phyloP scores from a whole-genome alignment of 306 rosid species.

The Carpinus fangiana region DNA sequence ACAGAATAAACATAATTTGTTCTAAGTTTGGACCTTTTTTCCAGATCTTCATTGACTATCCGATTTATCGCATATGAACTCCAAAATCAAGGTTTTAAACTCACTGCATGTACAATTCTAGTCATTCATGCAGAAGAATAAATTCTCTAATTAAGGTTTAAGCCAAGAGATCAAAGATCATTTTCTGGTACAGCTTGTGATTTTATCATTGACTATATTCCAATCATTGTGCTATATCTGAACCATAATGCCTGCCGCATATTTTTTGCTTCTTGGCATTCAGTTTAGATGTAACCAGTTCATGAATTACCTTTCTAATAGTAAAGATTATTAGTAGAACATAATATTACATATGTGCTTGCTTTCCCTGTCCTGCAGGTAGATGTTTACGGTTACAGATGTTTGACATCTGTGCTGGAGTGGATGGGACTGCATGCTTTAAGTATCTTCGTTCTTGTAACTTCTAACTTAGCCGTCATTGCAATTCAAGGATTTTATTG shows the following conservation, averaged over 20 bases:
- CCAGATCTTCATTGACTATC: background rate
- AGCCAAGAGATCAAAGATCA: background rate
- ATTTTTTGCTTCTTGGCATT: background rate
- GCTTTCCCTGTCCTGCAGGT: conserved; percentile 49
- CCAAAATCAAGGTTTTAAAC: background rate
- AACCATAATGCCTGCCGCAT: background rate
- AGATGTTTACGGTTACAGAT: conserved; percentile 59
- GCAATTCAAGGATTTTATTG: conserved; percentile 80
- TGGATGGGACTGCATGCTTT: conserved; percentile 93
- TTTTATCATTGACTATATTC: background rate
- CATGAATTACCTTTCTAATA: background rate
- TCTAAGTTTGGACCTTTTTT: background rate
- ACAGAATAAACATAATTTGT: background rate
- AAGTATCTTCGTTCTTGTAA: conserved; percentile 62
- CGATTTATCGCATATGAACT: background rate
- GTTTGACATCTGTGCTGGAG: conserved; percentile 58
- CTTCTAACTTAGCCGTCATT: conserved; percentile 72
- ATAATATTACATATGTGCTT: conserved; percentile 12
- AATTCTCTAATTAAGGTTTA: background rate
- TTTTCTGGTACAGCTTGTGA: background rate
- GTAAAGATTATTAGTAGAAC: background rate
- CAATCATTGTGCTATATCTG: background rate
- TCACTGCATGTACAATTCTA: background rate
- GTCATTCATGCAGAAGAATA: background rate
- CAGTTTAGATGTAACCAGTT: background rate